Evolutionary conservation across 768 basidiomycete genomes (phyloP).

Genomic region (Suillus hirtellus): DNA sequence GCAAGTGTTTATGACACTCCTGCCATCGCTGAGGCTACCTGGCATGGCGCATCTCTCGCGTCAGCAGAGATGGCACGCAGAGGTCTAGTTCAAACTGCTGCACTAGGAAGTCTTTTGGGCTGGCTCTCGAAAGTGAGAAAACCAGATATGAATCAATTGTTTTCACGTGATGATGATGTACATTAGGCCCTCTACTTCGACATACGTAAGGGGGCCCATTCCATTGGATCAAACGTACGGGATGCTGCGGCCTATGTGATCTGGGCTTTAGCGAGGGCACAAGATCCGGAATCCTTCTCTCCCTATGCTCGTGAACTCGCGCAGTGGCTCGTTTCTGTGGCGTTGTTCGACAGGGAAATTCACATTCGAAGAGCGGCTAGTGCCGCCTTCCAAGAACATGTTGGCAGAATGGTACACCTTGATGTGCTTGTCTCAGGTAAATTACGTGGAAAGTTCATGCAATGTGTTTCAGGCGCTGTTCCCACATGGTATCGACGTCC

Average conservation of each 20-base stretch:
- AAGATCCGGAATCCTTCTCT: conserved; percentile 55
- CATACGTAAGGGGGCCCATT: conserved; percentile 87
- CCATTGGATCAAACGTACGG: conserved; percentile 91
- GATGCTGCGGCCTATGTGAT: conserved; percentile 93
- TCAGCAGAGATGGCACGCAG: conserved; percentile 91
- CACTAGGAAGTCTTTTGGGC: conserved; percentile 62
- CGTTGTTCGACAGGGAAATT: conserved; percentile 91
- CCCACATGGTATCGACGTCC: conserved; percentile 91
- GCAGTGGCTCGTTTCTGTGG: conserved; percentile 68
- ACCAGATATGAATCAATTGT: conserved; percentile 9
- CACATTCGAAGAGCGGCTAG: conserved; percentile 95
- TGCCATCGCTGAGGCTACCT: conserved; percentile 79
- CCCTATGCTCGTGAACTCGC: conserved; percentile 70
- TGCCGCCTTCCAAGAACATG: conserved; percentile 96
- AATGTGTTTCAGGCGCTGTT: conserved; percentile 67
- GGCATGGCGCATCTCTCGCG: conserved; percentile 94
- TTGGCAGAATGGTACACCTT: conserved; percentile 78
- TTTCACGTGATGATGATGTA: conserved; percentile 15
- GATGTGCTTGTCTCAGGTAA: conserved; percentile 8
- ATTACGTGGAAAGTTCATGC: conserved; percentile 18
- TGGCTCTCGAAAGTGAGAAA: conserved; percentile 77
- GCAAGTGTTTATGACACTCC: conserved; percentile 71
- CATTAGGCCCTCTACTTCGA: conserved; percentile 88
- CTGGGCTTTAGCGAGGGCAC: conserved; percentile 90
- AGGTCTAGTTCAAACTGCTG: conserved; percentile 60